Base-by-base conservation (phyloP, 192 early-diverging fungal species). In the Backusella liffmaniae region DNA sequence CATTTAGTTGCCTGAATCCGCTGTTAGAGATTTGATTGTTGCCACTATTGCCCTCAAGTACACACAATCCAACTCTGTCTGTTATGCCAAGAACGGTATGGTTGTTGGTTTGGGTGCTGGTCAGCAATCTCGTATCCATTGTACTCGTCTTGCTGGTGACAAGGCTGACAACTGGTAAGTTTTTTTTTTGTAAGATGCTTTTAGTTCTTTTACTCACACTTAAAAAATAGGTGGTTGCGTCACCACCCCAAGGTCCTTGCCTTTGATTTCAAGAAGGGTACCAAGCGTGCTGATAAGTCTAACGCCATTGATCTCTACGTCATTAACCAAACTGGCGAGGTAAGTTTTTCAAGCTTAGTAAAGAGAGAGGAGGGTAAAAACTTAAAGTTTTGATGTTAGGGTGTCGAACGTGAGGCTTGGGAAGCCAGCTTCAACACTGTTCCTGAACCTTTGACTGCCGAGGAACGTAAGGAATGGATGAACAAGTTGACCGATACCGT, bases 31-130 rank as follows among this genome's bases (percentile, higher is more conserved):
- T 79, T 86, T 99, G 84, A 91, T 97, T 39, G 98, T 99, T 46
- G 98, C 98, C 4, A 98, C 96, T 3, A 96, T 99, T 83, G 95
- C 98, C 34, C 90, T 99, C 76, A 99, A 99, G 84, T 99, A 98
- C 91, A 98, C 98, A 68, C 98, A 99, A 87, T 94, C 92, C 75
- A 99, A 99, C 91, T 98, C 96, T 66, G 96, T 99, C 37, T 97
- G 96, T 88, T 99, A 98, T 78, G 98, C 97, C 75, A 95, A 95
- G 85, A 93, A 97, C 84, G 98, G 98, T 67, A 95, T 96, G 94
- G 93, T 98, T 8, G 90, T 98, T 71, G 98, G 98, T 66, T 86
- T 99, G 35, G 98, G 98, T 66, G 98, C 98, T 72, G 98, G 98
- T 56, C 98, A 99, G 88, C 96, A 99, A 88, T 96, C 95, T 49